These are phyloP conservation scores for Leccinum subrobustum DNA, from an alignment of 1,284 basidiomycete species.

Conservation along the genomic window DNA sequence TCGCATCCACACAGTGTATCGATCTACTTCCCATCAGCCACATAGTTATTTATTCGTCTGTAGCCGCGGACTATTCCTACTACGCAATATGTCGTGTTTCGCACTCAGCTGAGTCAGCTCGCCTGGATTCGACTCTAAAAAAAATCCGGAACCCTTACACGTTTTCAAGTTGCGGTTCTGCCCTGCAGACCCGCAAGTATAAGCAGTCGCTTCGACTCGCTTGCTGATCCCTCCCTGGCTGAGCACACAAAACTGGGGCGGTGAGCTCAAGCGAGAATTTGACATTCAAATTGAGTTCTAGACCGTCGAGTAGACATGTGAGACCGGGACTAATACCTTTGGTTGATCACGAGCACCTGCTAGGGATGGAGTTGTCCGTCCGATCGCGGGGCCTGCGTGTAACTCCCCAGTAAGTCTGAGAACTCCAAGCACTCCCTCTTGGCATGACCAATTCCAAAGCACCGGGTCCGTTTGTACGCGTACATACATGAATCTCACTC, in stretches of 20 bases:
- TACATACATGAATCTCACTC: constrained; percentile 3
- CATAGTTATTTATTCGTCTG: constrained; percentile 33
- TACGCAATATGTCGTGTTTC: constrained; percentile 29
- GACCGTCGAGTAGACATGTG: constrained; percentile 19
- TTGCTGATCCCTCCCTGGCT: constrained; percentile 19
- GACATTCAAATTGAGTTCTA: constrained; percentile 26
- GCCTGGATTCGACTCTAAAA: constrained; percentile 10
- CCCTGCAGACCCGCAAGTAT: constrained; percentile 36
- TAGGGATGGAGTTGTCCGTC: neutral
- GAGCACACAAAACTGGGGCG: constrained; percentile 28
- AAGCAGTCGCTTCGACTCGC: constrained; percentile 12
- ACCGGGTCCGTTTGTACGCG: constrained; percentile 12
- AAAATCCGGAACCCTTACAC: constrained; percentile 19
- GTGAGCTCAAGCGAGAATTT: constrained; percentile 30
- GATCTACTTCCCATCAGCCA: constrained; percentile 21
- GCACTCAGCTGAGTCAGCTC: constrained; percentile 7
- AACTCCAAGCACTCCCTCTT: constrained; percentile 11
- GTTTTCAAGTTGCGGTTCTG: constrained; percentile 19
- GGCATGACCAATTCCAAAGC: constrained; percentile 19
- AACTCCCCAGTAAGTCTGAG: constrained; percentile 5
- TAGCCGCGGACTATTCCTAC: constrained; percentile 31
- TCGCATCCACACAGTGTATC: constrained; percentile 34
- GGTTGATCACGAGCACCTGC: constrained; percentile 4
- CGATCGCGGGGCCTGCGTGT: no score
- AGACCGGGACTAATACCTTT: constrained; percentile 15